Evolutionary conservation across 2,329 filamentous ascomycete genomes (phyloP).

Genomic region (Microascus cirrosus): DNA sequence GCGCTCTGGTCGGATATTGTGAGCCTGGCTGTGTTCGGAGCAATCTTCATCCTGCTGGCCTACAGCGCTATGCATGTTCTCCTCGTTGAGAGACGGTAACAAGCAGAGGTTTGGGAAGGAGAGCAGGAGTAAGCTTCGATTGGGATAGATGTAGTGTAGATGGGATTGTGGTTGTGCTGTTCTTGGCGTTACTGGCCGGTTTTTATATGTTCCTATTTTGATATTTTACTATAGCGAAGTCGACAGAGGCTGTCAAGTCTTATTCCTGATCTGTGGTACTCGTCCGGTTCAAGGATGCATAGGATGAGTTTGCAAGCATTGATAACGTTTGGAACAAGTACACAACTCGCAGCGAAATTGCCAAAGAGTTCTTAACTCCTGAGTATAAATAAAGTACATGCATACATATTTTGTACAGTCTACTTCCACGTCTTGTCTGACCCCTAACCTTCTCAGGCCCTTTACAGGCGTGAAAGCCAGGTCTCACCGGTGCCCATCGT

Average conservation of each 20-base stretch:
- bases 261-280: neutral
- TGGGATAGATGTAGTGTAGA: neutral
- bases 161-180: neutral
- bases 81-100: conserved; percentile 65
- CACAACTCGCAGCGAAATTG: no score
- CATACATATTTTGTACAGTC: conserved; percentile 6
- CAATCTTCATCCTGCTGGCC: conserved; percentile 73
- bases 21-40: conserved; percentile 72
- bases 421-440: conserved; percentile 4
- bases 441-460: no score
- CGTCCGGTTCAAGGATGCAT: neutral
- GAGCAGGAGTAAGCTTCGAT: neutral
- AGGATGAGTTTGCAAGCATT: neutral
- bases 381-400: neutral
- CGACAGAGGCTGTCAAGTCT: neutral
- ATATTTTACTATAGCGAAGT: neutral
- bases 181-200: neutral
- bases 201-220: neutral
- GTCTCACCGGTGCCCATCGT: neutral
- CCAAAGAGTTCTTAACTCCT: neutral
- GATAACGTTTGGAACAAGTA: neutral
- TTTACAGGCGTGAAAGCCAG: neutral
- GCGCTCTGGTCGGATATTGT: conserved; percentile 78
- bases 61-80: conserved; percentile 90
- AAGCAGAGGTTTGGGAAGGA: neutral